Evolutionary conservation across 148 eudicot genomes (phyloP).

Genomic region (Polygonum aviculare): DNA sequence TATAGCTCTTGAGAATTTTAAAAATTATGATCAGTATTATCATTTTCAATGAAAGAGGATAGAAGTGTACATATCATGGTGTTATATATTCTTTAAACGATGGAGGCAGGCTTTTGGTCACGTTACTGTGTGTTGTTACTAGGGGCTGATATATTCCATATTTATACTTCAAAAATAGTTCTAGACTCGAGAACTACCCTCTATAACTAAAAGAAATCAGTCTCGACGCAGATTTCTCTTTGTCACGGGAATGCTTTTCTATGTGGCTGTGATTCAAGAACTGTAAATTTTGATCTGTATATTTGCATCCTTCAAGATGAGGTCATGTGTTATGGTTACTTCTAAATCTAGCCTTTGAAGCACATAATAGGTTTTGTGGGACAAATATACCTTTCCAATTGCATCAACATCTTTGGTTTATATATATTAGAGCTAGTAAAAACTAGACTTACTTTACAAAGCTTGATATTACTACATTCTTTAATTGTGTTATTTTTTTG

Average conservation of each 20-base stretch:
- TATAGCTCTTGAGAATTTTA: neutral
- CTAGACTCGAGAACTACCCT: neutral
- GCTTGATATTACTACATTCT: neutral
- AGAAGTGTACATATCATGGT: neutral
- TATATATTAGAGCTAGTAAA: neutral
- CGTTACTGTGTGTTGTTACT: neutral
- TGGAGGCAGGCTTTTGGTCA: neutral
- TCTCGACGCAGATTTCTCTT: neutral
- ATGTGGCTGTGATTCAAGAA: neutral
- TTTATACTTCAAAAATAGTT: neutral
- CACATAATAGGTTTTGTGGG: neutral
- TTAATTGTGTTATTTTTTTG: neutral
- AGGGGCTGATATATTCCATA: neutral
- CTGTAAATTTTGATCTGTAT: neutral
- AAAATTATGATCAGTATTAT: neutral
- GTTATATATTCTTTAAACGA: neutral
- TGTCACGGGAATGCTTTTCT: slow-evolving; percentile 1
- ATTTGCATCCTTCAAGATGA: neutral
- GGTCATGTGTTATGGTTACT: too few relatives aligned
- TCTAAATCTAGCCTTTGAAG: too few relatives aligned
- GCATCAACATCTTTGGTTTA: neutral
- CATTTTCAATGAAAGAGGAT: neutral
- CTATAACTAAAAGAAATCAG: neutral
- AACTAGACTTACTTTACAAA: neutral
- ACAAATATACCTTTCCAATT: neutral